Evolutionary conservation across 179 eudicot species (phyloP), one percentile per base, ranked within the genome.

Genomic region (Silene coronaria): DNA sequence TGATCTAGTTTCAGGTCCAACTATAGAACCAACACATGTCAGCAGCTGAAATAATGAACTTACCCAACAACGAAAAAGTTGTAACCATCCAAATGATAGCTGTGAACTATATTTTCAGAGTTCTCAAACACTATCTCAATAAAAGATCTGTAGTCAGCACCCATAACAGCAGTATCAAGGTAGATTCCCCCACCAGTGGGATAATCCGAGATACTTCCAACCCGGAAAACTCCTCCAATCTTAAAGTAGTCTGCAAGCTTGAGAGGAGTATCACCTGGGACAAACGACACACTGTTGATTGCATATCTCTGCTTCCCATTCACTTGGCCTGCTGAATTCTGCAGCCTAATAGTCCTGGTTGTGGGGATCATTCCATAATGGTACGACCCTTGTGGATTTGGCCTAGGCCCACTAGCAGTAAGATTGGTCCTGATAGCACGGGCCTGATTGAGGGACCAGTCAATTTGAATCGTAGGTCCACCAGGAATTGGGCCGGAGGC

Each of bases 371-470:
- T 80, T 19, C 98, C 98, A 64, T 94, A 94, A 68, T 94, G 98
- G 84, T 94, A 94, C 4, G 97, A 92, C 12, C 98, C 97, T 67
- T 94, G 98, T 58, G 98, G 98, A 67, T 94, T 94, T 0, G 98
- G 98, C 86, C 98, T 90, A 32, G 98, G 98, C 57, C 98, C 98
- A 87, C 97, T 91, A 5, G 98, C 98, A 45, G 96, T 87, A 22
- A 94, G 91, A 81, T 94, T 90, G 74, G 91, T 90, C 88, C 98
- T 87, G 80, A 71, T 70, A 24, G 98, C 87, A 23, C 98, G 97
- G 22, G 98, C 98, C 80, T 93, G 98, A 75, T 88, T 90, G 11
- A 93, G 84, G 63, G 98, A 93, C 97, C 97, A 93, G 71, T 91
- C 96, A 46, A 93, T 75, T 68, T 93, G 86, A 80, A 83, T 90